These are phyloP conservation scores for Candida michaelii DNA, from an alignment of 805 yeast genomes.

Conservation along the genomic window DNA sequence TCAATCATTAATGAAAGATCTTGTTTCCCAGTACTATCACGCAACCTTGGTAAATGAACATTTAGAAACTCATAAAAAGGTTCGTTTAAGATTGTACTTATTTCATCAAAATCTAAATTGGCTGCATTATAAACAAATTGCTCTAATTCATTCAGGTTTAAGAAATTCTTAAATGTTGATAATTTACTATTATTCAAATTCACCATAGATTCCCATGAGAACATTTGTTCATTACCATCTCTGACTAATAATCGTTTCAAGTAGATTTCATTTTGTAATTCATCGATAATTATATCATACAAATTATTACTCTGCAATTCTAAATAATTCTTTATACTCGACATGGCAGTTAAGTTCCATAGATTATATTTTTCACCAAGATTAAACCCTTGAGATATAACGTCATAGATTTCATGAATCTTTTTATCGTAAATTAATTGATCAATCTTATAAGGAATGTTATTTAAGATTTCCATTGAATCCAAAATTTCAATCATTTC, in stretches of 20 bases:
- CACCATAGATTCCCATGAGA: conserved; percentile 21
- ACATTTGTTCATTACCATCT: conserved; percentile 9
- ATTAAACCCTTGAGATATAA: conserved; percentile 44
- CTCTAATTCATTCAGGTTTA: conserved; percentile 46
- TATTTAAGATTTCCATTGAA: conserved; percentile 59
- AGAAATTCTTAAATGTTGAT: conserved; percentile 32
- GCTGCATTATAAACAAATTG: conserved; percentile 56
- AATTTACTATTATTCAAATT: conserved; percentile 32
- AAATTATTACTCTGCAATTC: conserved; percentile 58
- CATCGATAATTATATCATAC: conserved; percentile 74
- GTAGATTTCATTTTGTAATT: conserved; percentile 68
- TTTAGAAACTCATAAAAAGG: conserved; percentile 28
- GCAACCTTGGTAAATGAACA: conserved; percentile 29
- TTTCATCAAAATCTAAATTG: conserved; percentile 54
- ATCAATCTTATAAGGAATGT: conserved; percentile 64
- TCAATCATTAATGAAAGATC: conserved; percentile 26
- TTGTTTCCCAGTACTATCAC: neutral
- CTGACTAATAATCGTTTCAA: conserved; percentile 15
- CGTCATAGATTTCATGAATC: conserved; percentile 62
- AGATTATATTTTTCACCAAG: conserved; percentile 52
- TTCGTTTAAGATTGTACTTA: conserved; percentile 39
- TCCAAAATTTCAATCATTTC: conserved; percentile 72
- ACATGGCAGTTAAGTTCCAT: conserved; percentile 58
- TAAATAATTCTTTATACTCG: conserved; percentile 49
- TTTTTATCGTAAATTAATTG: conserved; percentile 65